phyloP scores from a whole-genome alignment of 2,329 filamentous ascomycete genomes.

The Macrophomina phaseolina region DNA sequence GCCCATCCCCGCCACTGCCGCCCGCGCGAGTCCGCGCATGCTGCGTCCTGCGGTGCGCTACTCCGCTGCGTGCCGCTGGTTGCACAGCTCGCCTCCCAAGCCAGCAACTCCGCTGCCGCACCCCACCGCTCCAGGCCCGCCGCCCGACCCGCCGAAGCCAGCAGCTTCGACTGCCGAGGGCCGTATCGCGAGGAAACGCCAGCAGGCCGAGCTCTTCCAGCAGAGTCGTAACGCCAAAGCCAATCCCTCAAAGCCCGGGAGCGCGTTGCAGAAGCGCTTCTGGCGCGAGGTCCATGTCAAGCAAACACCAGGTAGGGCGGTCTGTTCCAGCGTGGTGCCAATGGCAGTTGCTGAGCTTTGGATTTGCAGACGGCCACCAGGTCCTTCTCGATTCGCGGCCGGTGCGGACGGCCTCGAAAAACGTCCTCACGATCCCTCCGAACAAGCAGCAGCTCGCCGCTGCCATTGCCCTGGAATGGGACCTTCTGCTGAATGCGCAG shows the following conservation, averaged over 20 bases:
- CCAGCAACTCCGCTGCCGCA: conserved; percentile 62
- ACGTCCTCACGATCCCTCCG: conserved; percentile 72
- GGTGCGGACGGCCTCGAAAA: conserved; percentile 77
- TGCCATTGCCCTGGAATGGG: conserved; percentile 92
- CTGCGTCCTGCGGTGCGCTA: conserved; percentile 1
- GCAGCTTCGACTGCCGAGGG: conserved; percentile 55
- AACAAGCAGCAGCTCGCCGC: conserved; percentile 82
- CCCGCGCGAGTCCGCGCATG: conserved; percentile 5
- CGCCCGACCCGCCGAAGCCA: conserved; percentile 62
- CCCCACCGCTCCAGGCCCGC: conserved; percentile 64
- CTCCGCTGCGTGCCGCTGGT: conserved; percentile 36
- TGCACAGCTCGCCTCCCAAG: conserved; percentile 50
- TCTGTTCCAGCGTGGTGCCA: not conserved
- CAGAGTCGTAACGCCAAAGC: conserved; percentile 51
- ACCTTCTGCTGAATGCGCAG: conserved; percentile 77
- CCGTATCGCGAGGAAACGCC: conserved; percentile 54
- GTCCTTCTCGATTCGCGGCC: conserved; percentile 80
- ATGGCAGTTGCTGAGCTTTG: not conserved
- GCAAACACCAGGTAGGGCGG: conserved; percentile 60
- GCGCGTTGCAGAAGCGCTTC: conserved; percentile 73
- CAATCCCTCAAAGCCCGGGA: conserved; percentile 52
- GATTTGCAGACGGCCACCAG: conserved; percentile 56
- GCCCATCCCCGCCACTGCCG: not conserved
- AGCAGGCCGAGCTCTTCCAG: conserved; percentile 57
- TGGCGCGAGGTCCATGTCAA: conserved; percentile 83